Conservation (phyloP, 2,329 filamentous ascomycete species). For the Didymella pinodella region DNA sequence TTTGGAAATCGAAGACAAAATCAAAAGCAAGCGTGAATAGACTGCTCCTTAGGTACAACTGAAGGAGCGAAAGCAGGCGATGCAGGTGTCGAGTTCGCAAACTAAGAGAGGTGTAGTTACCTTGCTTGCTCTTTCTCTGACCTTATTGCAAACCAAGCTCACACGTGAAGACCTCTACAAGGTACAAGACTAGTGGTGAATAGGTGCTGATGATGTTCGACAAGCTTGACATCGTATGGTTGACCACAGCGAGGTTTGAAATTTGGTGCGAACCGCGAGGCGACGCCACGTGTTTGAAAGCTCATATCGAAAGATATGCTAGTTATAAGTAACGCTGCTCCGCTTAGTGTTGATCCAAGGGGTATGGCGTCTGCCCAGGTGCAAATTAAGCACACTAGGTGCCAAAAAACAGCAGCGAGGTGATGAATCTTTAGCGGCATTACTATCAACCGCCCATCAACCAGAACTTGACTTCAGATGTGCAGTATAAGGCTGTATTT, state of each 20-base stretch:
- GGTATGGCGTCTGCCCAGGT: not conserved
- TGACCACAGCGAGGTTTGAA: not conserved
- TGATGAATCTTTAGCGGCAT: not conserved
- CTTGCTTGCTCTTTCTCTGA: not conserved
- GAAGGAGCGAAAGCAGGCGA: not conserved
- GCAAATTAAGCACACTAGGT: not conserved
- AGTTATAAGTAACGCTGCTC: not conserved
- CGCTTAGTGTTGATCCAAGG: not conserved
- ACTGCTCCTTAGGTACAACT: not conserved
- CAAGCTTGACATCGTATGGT: not conserved
- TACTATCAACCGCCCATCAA: not conserved
- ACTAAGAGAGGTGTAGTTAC: not conserved
- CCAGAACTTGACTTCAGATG: not conserved
- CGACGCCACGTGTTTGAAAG: not conserved
- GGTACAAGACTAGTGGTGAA: not conserved
- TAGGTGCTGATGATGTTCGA: not conserved
- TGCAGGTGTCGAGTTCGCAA: not conserved
- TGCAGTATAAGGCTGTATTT: not conserved
- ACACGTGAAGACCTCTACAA: not conserved
- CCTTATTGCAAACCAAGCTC: not conserved
- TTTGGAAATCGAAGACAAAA: not conserved
- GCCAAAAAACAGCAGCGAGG: not conserved
- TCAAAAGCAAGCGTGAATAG: not conserved
- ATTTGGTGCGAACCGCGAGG: not conserved
- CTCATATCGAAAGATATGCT: not conserved